These are phyloP conservation scores for Prunus davidiana DNA, from an alignment of 306 rosid genomes.

Conservation along the genomic window DNA sequence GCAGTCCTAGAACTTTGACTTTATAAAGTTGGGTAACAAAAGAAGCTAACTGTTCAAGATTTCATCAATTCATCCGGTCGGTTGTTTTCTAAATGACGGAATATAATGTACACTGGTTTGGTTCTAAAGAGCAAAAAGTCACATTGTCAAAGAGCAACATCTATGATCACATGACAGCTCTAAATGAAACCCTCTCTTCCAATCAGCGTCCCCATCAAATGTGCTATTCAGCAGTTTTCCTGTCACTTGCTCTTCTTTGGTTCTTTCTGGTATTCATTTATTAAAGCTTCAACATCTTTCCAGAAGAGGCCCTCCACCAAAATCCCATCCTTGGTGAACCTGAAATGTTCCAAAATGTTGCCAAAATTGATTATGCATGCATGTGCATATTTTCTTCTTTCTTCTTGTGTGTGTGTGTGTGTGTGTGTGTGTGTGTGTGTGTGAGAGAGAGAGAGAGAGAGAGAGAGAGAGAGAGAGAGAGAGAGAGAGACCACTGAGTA, in stretches of 20 bases:
- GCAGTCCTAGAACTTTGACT: background rate
- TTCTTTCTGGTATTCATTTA: conserved; percentile 37
- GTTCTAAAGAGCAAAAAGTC: conserved; percentile 1
- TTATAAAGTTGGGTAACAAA: background rate
- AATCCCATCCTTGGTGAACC: conserved; percentile 61
- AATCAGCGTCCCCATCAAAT: conserved; percentile 10
- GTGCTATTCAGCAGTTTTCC: background rate
- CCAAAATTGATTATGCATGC: background rate
- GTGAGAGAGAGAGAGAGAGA: too few species aligned
- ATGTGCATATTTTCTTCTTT: background rate
- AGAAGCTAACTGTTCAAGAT: background rate
- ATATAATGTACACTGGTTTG: background rate
- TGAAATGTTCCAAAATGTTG: conserved; percentile 12
- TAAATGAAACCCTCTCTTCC: conserved; percentile 8
- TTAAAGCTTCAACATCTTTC: conserved; percentile 48
- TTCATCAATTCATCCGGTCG: background rate
- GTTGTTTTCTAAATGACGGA: conserved; percentile 3
- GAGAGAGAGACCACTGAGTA: conserved; percentile 53
- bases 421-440: background rate
- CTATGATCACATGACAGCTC: background rate
- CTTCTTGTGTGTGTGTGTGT: background rate
- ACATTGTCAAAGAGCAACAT: background rate
- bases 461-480: conserved; percentile 12
- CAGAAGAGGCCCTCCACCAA: conserved; percentile 59
- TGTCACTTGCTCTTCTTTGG: conserved; percentile 50